Base-by-base conservation (phyloP, 1,139 yeast species). In the Saccharomyces pastorianus region DNA sequence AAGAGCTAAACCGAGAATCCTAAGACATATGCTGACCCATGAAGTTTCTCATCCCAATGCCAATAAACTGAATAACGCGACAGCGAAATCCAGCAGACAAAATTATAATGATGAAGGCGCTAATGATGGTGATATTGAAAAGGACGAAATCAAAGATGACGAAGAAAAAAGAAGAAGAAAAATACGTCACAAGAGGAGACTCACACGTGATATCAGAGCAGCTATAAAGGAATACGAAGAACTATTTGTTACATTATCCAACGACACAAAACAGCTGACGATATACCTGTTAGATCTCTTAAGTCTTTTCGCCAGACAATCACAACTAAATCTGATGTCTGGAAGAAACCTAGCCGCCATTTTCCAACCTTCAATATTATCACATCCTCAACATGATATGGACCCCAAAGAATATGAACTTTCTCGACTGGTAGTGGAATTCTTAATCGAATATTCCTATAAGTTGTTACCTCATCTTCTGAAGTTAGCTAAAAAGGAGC, bases 261-360 rank as follows among this genome's bases (percentile, higher is more conserved):
- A 61, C 46, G 71, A 68, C 51, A 84, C 93, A 51, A 84, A 85
- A 59, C 96, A 93, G 65, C 76, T 93, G 46, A 75, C 93, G 23
- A 86, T 91, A 62, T 93, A 95, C 71, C 81, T 95, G 28, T 73
- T 93, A 61, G 99, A 93, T 71, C 75, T 95, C 61, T 75, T 93
- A 56, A 87, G 96, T 9, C 81, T 90, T 75, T 95, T 93, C 61
- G 88, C 91, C 52, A 83, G 87, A 58, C 85, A 87, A 64, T 78
- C 93, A 8, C 82, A 80, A 50, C 82, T 81, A 56, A 93, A 91
- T 68, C 76, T 89, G 61, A 93, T 93, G 99, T 84, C 96, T 2
- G 88, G 96, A 2, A 81, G 93, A 62, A 93, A 95, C 67, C 75
- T 93, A 61, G 96, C 98, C 0, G 96, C 98, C 1, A 88, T 93